These are phyloP conservation scores for Melampsora abietis-canadensis DNA, from an alignment of 1,284 basidiomycete genomes.

Conservation along the genomic window DNA sequence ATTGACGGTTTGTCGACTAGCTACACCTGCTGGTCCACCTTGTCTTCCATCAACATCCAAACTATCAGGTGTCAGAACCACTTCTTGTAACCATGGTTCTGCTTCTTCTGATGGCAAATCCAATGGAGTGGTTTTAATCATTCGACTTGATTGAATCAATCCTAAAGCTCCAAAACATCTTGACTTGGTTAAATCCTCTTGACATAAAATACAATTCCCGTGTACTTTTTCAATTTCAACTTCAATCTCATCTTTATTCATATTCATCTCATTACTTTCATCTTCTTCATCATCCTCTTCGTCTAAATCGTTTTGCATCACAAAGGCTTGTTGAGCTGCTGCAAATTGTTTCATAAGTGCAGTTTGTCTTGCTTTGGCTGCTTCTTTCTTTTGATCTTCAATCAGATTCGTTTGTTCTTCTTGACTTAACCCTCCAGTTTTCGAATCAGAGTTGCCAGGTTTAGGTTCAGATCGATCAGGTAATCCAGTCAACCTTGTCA, in stretches of 20 bases:
- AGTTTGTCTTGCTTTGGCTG: constrained; percentile 78
- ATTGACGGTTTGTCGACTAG: constrained; percentile 49
- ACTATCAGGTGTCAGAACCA: constrained; percentile 64
- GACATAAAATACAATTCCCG: constrained; percentile 95
- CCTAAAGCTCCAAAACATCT: constrained; percentile 84
- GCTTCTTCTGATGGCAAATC: constrained; percentile 56
- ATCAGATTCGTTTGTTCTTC: constrained; percentile 56
- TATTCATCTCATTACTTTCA: constrained; percentile 47
- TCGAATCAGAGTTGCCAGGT: constrained; percentile 51
- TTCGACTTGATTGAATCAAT: constrained; percentile 79
- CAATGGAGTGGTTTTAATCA: constrained; percentile 75
- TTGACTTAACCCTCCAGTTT: constrained; percentile 46
- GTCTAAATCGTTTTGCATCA: constrained; percentile 46
- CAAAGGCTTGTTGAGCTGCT: constrained; percentile 77
- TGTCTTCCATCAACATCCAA: constrained; percentile 60
- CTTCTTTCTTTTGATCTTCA: constrained; percentile 67
- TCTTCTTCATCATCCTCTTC: constrained; percentile 47
- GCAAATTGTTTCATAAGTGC: constrained; percentile 91
- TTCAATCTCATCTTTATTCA: constrained; percentile 44
- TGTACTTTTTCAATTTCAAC: constrained; percentile 58
- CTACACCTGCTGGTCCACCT: constrained; percentile 46
- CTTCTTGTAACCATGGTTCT: constrained; percentile 68
- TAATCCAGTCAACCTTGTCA: constrained; percentile 60
- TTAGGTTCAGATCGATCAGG: constrained; percentile 54
- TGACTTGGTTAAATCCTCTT: constrained; percentile 76